Evolutionary conservation across 768 basidiomycete genomes (phyloP).

Genomic region (Lactarius akahatsu): DNA sequence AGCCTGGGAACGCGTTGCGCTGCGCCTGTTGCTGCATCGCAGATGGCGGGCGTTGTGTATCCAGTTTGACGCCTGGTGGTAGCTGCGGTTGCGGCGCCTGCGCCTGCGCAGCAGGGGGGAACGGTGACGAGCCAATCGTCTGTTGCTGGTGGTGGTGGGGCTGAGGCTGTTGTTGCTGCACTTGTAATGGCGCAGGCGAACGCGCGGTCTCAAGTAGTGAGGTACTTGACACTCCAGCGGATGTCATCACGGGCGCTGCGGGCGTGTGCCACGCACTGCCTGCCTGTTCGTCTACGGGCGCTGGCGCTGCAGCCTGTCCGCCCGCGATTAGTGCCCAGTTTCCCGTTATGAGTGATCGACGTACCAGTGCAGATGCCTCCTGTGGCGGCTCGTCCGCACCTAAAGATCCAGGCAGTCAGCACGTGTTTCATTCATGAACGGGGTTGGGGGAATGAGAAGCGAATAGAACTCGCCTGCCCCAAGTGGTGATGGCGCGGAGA

Average conservation of each 20-base stretch:
- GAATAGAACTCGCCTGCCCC: conserved; percentile 13
- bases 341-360: not conserved
- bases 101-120: conserved; percentile 11
- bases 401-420: conserved; percentile 11
- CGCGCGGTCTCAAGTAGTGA: conserved; percentile 37
- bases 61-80: conserved; percentile 30
- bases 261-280: conserved; percentile 24
- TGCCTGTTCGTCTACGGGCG: conserved; percentile 18
- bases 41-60: conserved; percentile 25
- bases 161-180: conserved; percentile 43
- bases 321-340: conserved; percentile 8
- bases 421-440: not conserved
- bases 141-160: conserved; percentile 39
- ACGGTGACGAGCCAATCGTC: conserved; percentile 20
- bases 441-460: not conserved
- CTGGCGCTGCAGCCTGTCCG: conserved; percentile 10
- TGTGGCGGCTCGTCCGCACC: conserved; percentile 20
- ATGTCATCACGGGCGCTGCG: conserved; percentile 2
- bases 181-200: conserved; percentile 52
- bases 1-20: conserved; percentile 65
- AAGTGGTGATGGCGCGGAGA: conserved; percentile 62
- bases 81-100: conserved; percentile 27
- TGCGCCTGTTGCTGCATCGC: conserved; percentile 34
- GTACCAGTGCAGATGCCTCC: conserved; percentile 16
- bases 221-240: conserved; percentile 14